Evolutionary conservation across 2,329 filamentous ascomycete species (phyloP).

Genomic region (Fusarium sp.): DNA sequence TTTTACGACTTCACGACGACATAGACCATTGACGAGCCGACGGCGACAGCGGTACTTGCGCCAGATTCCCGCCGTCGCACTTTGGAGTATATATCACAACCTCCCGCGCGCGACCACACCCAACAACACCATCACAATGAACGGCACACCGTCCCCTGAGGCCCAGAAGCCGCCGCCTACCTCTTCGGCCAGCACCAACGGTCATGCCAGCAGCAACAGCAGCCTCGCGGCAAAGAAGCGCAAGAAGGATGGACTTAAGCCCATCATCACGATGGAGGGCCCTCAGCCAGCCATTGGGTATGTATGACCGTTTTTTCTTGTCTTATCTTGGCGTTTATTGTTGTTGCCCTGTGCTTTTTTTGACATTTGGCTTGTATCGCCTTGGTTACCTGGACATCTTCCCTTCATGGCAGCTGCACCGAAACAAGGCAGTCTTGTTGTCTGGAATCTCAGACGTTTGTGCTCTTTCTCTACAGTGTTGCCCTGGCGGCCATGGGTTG

Average conservation of each 20-base stretch:
- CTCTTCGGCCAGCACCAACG: slow-evolving; percentile 49
- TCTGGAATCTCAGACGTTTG: slow-evolving; percentile 1
- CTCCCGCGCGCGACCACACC: slow-evolving; percentile 23
- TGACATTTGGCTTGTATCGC: not conserved
- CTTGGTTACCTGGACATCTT: not conserved
- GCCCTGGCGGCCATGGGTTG: slow-evolving; percentile 2
- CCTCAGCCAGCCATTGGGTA: slow-evolving; percentile 53
- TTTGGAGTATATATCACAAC: slow-evolving; percentile 4
- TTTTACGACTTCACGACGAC: slow-evolving; percentile 29
- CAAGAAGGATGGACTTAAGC: slow-evolving; percentile 82
- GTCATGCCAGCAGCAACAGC: slow-evolving; percentile 46
- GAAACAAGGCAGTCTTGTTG: slow-evolving; percentile 1
- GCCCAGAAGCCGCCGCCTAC: slow-evolving; percentile 51
- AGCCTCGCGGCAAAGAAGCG: slow-evolving; percentile 73
- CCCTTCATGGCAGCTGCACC: slow-evolving; percentile 5
- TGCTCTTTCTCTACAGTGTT: slow-evolving; percentile 5
- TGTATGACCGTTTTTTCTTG: slow-evolving; percentile 45
- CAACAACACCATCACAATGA: slow-evolving; percentile 39
- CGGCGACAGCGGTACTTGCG: slow-evolving; percentile 14
- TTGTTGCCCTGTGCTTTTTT: slow-evolving; percentile 8
- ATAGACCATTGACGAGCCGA: slow-evolving; percentile 28
- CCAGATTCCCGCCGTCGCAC: not conserved
- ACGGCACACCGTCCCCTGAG: slow-evolving; percentile 51
- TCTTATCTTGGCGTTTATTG: slow-evolving; percentile 4
- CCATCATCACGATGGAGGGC: slow-evolving; percentile 80